Percentiles rank a stretch among this genome's conserved stretches.
These are phyloP conservation scores for Pholiota conissans DNA, from an alignment of 768 basidiomycete species.

Conservation along the genomic window DNA sequence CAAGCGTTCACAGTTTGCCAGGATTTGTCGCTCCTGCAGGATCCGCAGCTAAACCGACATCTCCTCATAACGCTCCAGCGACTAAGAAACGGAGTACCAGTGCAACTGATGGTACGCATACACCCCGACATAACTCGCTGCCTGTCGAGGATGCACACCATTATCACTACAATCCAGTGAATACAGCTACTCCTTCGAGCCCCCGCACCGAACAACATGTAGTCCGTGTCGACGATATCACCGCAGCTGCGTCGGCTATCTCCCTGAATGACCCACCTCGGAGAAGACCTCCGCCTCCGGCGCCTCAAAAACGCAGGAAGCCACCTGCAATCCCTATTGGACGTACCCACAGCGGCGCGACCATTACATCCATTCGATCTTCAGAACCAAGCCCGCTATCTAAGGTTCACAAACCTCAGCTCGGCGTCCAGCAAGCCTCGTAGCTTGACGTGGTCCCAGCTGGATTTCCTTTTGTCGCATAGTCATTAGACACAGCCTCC, in stretches of 20 bases:
- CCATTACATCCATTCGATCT: constrained; percentile 59
- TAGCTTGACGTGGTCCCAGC: constrained; percentile 7
- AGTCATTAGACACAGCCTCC: background rate
- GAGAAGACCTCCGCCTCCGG: constrained; percentile 61
- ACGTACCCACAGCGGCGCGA: constrained; percentile 48
- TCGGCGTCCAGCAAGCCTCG: constrained; percentile 21
- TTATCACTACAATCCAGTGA: constrained; percentile 9
- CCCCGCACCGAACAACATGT: constrained; percentile 14
- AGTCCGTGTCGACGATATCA: constrained; percentile 15
- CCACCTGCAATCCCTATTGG: constrained; percentile 68
- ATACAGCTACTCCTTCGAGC: constrained; percentile 6
- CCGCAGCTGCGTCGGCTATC: constrained; percentile 13
- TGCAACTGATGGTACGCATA: constrained; percentile 7
- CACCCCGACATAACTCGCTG: constrained; percentile 18
- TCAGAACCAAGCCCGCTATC: constrained; percentile 37
- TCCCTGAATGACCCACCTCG: constrained; percentile 16
- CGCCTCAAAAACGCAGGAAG: constrained; percentile 66
- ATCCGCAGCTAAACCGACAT: constrained; percentile 7
- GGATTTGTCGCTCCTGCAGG: constrained; percentile 26
- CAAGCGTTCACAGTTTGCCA: constrained; percentile 33
- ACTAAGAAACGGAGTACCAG: constrained; percentile 17
- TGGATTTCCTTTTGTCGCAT: too few species aligned
- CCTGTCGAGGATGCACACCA: constrained; percentile 11
- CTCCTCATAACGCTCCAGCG: constrained; percentile 5
- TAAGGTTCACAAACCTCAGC: constrained; percentile 22